Conservation (phyloP, 495 filamentous ascomycete species). For the Penicillium turbatum region DNA sequence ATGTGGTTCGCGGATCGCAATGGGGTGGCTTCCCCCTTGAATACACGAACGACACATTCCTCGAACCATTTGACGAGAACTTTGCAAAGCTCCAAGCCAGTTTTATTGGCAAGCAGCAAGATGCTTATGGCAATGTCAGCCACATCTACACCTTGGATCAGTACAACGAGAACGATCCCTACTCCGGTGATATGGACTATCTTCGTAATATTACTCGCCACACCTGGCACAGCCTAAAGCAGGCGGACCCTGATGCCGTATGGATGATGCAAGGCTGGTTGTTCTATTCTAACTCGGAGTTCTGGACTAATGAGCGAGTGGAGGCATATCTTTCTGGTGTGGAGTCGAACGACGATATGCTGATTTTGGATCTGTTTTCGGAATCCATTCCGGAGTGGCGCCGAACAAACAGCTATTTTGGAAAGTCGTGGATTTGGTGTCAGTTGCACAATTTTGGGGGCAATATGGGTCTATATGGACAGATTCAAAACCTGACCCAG, state of each 20-base stretch:
- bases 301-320: constrained; percentile 49
- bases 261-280: constrained; percentile 58
- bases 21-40: constrained; percentile 41
- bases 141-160: constrained; percentile 52
- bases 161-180: constrained; percentile 51
- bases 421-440: constrained; percentile 53
- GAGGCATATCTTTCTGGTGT: constrained; percentile 50
- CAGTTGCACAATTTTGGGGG: constrained; percentile 49
- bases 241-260: constrained; percentile 44
- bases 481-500: constrained; percentile 46
- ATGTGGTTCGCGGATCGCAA: constrained; percentile 42
- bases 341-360: constrained; percentile 40
- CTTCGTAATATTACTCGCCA: constrained; percentile 44
- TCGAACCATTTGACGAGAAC: constrained; percentile 46
- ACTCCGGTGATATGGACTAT: constrained; percentile 43
- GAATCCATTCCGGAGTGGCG: constrained; percentile 50
- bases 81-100: constrained; percentile 43
- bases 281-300: constrained; percentile 40
- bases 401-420: constrained; percentile 47
- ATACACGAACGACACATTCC: constrained; percentile 48
- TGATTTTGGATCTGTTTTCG: constrained; percentile 50
- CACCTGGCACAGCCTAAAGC: constrained; percentile 44
- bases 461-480: constrained; percentile 50
- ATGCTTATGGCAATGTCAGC: constrained; percentile 47
- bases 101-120: constrained; percentile 47